Evolutionary conservation across 2,329 filamentous ascomycete genomes (phyloP), one percentile per base, ranked within the genome.

Genomic region (Trichoderma gracile): DNA sequence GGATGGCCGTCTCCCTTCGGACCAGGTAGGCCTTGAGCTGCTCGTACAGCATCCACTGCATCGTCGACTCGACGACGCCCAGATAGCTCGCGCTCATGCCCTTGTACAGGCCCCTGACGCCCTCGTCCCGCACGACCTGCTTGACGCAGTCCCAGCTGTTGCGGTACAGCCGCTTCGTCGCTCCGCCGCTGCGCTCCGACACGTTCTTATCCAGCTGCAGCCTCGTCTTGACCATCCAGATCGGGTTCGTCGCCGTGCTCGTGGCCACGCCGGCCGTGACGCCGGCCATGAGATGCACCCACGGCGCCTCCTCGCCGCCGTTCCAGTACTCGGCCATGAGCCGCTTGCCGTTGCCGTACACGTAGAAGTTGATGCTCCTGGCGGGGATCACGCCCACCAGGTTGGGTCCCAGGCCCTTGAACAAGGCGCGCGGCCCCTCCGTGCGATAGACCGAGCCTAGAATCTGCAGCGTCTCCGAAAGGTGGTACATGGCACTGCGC

Each of bases 11-110:
- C 75, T 90, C 89, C 65, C 92, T 81, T 50, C 79, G 78, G 52
- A 84, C 85, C 40, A 97, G 79, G n/a, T 82, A 81, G 25, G 85
- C 81, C 83, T 97, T 98, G 82, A 96, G 88, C 76, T 93, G 90
- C 79, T 98, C 93, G 77, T 97, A 98, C 71, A 97, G 79, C 72
- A 96, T 89, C 93, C 93, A 97, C 76, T 98, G 93, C 71, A 97
- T 77, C 5, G 93, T 95, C 69, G 89, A 93, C 80, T 97, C 94
- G 2, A 90, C 89, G 21, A 96, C 92, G 25, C 94, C 93, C 0
- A 98, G 81, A 74, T 97, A 98, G 73, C 91, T 95, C 40, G 93
- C 93, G 69, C 89, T 95, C 78, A 98, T 85, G 57, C 93, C 93
- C 73, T 93, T 91, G 79, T 97, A 98, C 65, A 98, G 80, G 2